Evolutionary conservation across 345 rosid genomes (phyloP), one percentile per base, ranked within the genome.

Genomic region (Angophora floribunda): DNA sequence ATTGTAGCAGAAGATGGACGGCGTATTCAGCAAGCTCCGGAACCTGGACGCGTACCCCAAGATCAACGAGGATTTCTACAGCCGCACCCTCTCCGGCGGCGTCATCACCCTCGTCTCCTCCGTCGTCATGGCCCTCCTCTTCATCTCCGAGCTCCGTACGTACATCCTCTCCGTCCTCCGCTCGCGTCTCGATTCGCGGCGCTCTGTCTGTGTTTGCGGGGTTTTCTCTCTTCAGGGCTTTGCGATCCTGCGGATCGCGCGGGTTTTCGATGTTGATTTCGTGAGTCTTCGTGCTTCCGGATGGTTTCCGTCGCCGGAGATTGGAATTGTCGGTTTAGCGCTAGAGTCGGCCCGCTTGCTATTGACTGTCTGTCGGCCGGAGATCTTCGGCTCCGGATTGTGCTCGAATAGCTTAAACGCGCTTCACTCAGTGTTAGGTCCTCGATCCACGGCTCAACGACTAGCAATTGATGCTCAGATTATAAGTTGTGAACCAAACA

Each of bases 51-150:
- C 98, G 5, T 98, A 98, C 90, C 99, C 99, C 1, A 98, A 98
- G 90, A 93, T 98, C 93, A 98, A 98, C 26, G 99, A 98, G 91
- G 99, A 98, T 91, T 98, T 98, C 91, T 96, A 96, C 89, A 95
- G 98, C 93, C 98, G 98, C 26, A 98, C 99, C 1, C 94, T 96
- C 85, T 95, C 98, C 93, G 99, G 99, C 84, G 99, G 99, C 86
- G 93, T 96, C 85, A 96, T 98, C 90, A 96, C 99, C 79, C 92
- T 98, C 89, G 89, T 91, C 85, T 98, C 99, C 90, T 96, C 99
- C 92, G 88, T 96, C 85, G 91, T 98, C 90, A 98, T 98, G 99
- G 88, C 95, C 88, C 95, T 98, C 89, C 99, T 98, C 90, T 98
- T 98, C 97, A 88, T 98, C 94, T 96, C 98, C 85, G 99, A 98